Base-by-base conservation (phyloP, 139 green algal genomes). In the Chlamydomonas sp. region DNA sequence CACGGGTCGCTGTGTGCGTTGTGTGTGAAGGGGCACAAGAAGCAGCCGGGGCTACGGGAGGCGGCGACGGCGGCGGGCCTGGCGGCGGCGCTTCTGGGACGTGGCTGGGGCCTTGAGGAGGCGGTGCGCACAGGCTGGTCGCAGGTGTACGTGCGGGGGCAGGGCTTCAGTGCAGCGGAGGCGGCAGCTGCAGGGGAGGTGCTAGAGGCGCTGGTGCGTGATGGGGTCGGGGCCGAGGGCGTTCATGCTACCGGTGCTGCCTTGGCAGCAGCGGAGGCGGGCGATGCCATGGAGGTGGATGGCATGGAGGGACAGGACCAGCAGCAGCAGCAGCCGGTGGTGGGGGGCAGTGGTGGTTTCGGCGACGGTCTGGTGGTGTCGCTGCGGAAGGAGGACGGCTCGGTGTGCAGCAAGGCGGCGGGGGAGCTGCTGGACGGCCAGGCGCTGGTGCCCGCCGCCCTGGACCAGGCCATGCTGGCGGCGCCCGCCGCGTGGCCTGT, bases 81-180 rank as follows among this genome's bases (percentile, higher is more conserved):
- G 61, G 72, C 92, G 9, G 17, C 63, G 0, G 90, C 91, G 58
- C 90, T 99, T 79, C 80, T 95, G 17, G 49, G 89, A 78, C 83
- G 94, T 7, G 97, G 97, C 16, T 94, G 89, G 89, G 31, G 60
- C 0, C 67, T 94, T 62, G 18, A 2, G 60, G 14, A 18, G 9
- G 94, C 94, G 5, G 80, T 97, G 84, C 58, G 57, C 1, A 75
- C 71, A 5, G 91, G 89, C 0, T 98, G 95, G 93, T 10, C 79
- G 59, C 90, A 93, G 59, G 89, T 82, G 15, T 95, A 95, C 67
- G 16, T 94, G 18, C 64, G 82, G 0, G 85, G 80, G n/a, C 84
- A 88, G 84, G 76, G 63, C 75, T 77, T 78, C 64, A 75, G 75
- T 0, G 10, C 63, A 15, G 57, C 75, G 1, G 84, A 88, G 84